Evolutionary conservation across 1,284 basidiomycete genomes (phyloP).

Genomic region (Ustilago cynodontis): DNA sequence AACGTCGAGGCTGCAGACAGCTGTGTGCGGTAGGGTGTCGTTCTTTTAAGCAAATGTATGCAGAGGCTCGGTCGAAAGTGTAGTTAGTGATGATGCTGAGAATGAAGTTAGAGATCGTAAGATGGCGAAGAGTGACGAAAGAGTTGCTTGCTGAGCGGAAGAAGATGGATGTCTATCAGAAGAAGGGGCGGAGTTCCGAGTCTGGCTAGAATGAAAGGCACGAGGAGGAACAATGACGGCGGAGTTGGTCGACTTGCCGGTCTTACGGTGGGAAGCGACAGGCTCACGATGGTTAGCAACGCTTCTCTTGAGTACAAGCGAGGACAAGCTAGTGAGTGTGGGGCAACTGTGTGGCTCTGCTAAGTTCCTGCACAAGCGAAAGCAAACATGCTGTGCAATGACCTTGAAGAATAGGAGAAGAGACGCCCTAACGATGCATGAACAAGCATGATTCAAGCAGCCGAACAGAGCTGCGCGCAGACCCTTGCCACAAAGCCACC

Average conservation of each 20-base stretch:
- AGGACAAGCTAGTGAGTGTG: neutral
- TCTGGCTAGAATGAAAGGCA: neutral
- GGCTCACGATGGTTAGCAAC: neutral
- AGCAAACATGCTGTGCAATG: neutral
- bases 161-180: neutral
- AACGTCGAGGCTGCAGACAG: neutral
- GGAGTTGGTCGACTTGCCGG: constrained; percentile 12
- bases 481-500: neutral
- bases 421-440: constrained; percentile 7
- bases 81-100: neutral
- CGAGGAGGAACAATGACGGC: neutral
- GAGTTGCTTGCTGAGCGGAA: neutral
- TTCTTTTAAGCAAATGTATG: neutral
- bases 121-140: neutral
- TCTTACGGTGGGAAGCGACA: neutral
- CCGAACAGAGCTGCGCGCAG: neutral
- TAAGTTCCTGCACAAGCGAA: constrained; percentile 2
- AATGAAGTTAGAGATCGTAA: neutral
- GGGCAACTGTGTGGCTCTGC: constrained; percentile 3
- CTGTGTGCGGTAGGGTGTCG: neutral
- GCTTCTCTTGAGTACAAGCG: neutral
- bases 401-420: constrained; percentile 1
- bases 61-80: neutral
- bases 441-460: neutral
- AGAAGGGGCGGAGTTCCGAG: constrained; percentile 16